Conservation (phyloP, 192 early-diverging fungal species). For the Jimgerdemannia flammicorona region DNA sequence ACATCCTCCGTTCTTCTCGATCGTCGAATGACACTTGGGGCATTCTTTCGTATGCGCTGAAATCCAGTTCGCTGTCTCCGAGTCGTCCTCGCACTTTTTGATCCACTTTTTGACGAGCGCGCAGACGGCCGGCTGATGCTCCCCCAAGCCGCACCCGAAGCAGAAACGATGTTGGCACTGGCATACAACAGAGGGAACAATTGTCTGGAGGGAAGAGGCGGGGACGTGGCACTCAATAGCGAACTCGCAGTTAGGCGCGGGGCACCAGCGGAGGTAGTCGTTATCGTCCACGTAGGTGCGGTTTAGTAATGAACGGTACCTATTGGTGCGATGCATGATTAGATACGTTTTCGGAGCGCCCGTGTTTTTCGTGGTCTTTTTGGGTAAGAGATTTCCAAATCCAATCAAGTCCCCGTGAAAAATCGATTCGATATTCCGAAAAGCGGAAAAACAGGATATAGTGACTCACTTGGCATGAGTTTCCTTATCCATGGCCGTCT, state of each 20-base stretch:
- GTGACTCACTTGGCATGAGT: conserved; percentile 55
- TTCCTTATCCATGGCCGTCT: conserved; percentile 55
- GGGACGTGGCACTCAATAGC: conserved; percentile 88
- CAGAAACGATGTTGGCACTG: conserved; percentile 79
- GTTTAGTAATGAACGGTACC: conserved; percentile 73
- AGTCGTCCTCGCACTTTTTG: conserved; percentile 96
- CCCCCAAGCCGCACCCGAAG: conserved; percentile 83
- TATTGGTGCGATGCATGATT: conserved; percentile 20
- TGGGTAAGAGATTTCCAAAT: not conserved
- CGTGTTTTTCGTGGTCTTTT: not conserved
- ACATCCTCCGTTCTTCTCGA: conserved; percentile 99
- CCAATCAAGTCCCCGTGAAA: not conserved
- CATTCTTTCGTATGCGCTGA: conserved; percentile 95
- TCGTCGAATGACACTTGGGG: conserved; percentile 88
- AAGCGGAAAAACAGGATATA: not conserved
- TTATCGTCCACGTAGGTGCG: conserved; percentile 93
- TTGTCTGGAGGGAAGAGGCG: conserved; percentile 53
- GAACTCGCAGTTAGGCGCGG: conserved; percentile 92
- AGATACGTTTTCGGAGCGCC: not conserved
- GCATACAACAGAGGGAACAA: conserved; percentile 89
- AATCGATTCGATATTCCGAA: not conserved
- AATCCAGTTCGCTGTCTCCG: conserved; percentile 98
- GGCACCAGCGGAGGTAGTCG: conserved; percentile 85
- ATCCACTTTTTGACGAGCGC: conserved; percentile 79
- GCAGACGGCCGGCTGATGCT: conserved; percentile 92